Evolutionary conservation across 192 early-diverging fungal species (phyloP).

Genomic region (Coemansia furcata): DNA sequence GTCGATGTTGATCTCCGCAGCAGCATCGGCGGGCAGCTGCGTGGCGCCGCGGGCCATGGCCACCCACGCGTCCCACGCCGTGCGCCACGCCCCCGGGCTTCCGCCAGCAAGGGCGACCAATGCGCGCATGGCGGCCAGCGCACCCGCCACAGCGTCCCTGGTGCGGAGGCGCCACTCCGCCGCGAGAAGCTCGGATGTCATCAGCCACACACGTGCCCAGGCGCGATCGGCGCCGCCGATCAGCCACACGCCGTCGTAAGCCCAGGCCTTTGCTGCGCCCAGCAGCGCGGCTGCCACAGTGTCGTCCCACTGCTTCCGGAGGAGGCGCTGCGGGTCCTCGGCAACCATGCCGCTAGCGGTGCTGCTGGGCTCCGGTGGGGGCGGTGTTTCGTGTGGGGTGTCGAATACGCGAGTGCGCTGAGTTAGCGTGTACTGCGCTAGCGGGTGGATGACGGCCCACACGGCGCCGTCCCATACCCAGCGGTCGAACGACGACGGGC

Average conservation of each 20-base stretch:
- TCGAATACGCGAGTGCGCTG: constrained; percentile 23
- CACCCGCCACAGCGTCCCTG: constrained; percentile 27
- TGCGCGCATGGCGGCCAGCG: constrained; percentile 15
- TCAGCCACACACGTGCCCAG: constrained; percentile 26
- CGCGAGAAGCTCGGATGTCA: background rate
- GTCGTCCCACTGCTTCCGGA: constrained; percentile 47
- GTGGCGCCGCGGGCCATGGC: constrained; percentile 13
- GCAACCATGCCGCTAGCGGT: constrained; percentile 33
- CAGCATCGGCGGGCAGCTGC: constrained; percentile 1
- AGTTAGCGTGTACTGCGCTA: constrained; percentile 37
- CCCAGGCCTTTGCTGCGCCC: constrained; percentile 31
- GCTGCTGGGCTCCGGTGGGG: background rate
- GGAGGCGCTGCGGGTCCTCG: constrained; percentile 40
- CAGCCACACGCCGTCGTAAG: background rate
- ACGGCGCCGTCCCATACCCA: constrained; percentile 82
- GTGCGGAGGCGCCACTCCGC: constrained; percentile 12
- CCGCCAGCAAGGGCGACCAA: background rate
- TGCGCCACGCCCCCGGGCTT: constrained; percentile 12
- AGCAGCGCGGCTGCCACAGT: constrained; percentile 33
- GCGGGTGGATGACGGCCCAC: constrained; percentile 83
- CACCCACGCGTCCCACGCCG: constrained; percentile 29
- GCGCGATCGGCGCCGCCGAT: constrained; percentile 19
- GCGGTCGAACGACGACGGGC: constrained; percentile 59
- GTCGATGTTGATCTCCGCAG: background rate
- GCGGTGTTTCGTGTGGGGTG: background rate